Conservation (phyloP, 176 grass and related monocot species). For the Lolium multiflorum region DNA sequence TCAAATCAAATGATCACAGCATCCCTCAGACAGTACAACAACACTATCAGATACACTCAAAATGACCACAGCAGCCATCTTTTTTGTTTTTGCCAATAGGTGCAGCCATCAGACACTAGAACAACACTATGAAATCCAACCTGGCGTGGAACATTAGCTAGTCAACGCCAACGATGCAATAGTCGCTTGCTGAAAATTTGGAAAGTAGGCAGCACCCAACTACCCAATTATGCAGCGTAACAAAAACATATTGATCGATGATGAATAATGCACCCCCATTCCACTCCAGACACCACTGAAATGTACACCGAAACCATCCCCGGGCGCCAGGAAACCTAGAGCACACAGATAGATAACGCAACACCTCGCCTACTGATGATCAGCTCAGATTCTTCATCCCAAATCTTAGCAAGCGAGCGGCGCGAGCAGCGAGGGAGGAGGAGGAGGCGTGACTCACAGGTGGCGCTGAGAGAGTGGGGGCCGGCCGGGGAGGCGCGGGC, state of each 20-base stretch:
- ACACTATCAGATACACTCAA: neutral
- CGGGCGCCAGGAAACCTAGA: slow-evolving; percentile 20
- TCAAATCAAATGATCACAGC: neutral
- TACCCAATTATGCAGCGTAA: neutral
- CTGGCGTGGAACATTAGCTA: neutral
- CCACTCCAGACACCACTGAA: neutral
- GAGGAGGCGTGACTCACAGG: slow-evolving; percentile 48
- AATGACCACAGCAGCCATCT: neutral
- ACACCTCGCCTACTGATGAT: neutral
- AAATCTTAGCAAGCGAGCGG: slow-evolving; percentile 19
- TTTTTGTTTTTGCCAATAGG: too few relatives aligned
- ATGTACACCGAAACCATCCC: neutral
- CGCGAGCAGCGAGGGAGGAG: neutral
- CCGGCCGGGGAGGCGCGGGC: slow-evolving; percentile 1
- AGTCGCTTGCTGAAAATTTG: neutral
- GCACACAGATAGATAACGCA: neutral
- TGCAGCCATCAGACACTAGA: neutral
- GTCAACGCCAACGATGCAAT: neutral
- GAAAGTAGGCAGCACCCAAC: neutral
- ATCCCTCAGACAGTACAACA: neutral
- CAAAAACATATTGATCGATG: neutral
- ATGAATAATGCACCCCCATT: neutral
- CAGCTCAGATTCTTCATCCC: neutral
- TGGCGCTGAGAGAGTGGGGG: slow-evolving; percentile 56
- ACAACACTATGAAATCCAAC: neutral